Evolutionary conservation across 2,329 filamentous ascomycete species (phyloP).

Genomic region (Mycogone perniciosa): DNA sequence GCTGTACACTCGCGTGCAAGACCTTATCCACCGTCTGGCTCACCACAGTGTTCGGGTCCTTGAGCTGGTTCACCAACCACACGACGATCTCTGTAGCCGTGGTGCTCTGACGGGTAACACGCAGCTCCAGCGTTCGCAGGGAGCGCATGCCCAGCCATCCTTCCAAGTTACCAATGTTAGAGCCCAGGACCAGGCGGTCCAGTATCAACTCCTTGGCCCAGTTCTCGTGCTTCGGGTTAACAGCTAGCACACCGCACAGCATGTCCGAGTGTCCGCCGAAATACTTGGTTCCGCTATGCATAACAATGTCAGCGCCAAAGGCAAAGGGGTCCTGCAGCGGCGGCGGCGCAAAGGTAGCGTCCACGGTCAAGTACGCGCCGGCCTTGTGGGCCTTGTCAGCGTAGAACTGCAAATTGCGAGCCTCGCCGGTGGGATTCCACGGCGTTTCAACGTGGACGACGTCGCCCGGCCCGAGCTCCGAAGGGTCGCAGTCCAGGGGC

Average conservation of each 20-base stretch:
- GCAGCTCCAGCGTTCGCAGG: constrained; percentile 76
- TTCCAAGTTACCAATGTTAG: constrained; percentile 83
- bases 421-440: constrained; percentile 82
- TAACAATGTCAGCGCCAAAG: constrained; percentile 75
- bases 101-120: constrained; percentile 69
- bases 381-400: constrained; percentile 63
- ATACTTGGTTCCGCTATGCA: constrained; percentile 96
- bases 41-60: constrained; percentile 35
- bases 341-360: constrained; percentile 89
- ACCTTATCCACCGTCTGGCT: constrained; percentile 53
- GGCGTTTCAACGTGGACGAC: constrained; percentile 90
- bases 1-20: constrained; percentile 75
- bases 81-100: constrained; percentile 63
- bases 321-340: constrained; percentile 79
- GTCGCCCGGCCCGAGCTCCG: constrained; percentile 68
- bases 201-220: constrained; percentile 56
- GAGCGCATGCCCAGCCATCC: constrained; percentile 87
- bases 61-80: constrained; percentile 57
- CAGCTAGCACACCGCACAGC: constrained; percentile 76
- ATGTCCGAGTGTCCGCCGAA: constrained; percentile 92
- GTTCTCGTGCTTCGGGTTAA: constrained; percentile 46
- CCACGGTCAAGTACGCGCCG: constrained; percentile 74
- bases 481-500: constrained; percentile 60
- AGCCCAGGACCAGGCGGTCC: constrained; percentile 73
- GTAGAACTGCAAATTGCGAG: constrained; percentile 64